Percentiles rank a stretch among this genome's conserved stretches.
Evolutionary conservation across 179 eudicot genomes (phyloP).

Genomic region (Gypsophila paniculata): DNA sequence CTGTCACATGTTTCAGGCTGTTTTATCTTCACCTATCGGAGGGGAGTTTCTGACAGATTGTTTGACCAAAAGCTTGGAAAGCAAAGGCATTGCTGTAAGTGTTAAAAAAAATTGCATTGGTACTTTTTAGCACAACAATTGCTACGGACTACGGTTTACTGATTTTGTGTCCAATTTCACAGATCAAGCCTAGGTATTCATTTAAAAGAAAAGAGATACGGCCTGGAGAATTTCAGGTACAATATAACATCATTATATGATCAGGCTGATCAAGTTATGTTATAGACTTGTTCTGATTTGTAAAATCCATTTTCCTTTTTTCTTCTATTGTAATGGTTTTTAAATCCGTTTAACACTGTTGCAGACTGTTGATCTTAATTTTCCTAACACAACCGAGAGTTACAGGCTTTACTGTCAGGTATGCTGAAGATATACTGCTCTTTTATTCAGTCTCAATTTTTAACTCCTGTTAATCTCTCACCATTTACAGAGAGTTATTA

Average conservation of each 20-base stretch:
- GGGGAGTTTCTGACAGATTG: slow-evolving; percentile 93
- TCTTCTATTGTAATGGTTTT: too few species aligned
- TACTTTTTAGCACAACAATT: not conserved
- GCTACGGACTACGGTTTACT: not conserved
- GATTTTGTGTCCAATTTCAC: slow-evolving; percentile 22
- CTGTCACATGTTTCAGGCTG: slow-evolving; percentile 50
- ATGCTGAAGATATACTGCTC: slow-evolving; percentile 18
- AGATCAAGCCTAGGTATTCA: slow-evolving; percentile 94
- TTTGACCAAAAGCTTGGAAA: slow-evolving; percentile 92
- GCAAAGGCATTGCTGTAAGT: slow-evolving; percentile 85
- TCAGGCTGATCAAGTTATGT: not conserved
- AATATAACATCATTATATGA: not conserved
- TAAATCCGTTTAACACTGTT: slow-evolving; percentile 6
- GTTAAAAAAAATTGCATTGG: slow-evolving; percentile 2
- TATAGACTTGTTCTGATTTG: not conserved
- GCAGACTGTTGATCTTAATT: slow-evolving; percentile 81
- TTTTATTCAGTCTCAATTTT: slow-evolving; percentile 1
- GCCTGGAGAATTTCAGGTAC: slow-evolving; percentile 95
- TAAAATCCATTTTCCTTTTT: not conserved
- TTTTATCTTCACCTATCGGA: slow-evolving; percentile 76
- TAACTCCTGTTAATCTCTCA: slow-evolving; percentile 7
- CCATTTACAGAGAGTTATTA: slow-evolving; percentile 75
- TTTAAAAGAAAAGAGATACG: slow-evolving; percentile 92
- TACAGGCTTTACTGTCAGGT: slow-evolving; percentile 93
- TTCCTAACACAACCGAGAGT: slow-evolving; percentile 88